Evolutionary conservation across 208 protist species (phyloP), one percentile per base, ranked within the genome.

Genomic region (Acanthamoeba castellanii): DNA sequence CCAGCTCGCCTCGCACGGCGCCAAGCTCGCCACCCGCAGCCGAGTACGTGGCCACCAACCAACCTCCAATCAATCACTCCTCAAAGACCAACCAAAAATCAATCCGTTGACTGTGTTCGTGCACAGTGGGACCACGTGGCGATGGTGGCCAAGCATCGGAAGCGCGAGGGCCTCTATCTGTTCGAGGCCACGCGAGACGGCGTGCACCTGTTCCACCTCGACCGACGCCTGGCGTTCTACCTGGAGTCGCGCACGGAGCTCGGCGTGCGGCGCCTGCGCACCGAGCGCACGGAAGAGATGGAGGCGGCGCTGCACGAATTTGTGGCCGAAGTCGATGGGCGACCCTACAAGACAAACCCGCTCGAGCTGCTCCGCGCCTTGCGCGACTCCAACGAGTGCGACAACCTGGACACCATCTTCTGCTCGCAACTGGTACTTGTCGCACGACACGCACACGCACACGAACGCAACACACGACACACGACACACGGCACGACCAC

Each of bases 261-360:
- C 13, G 90, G 68, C 50, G 68, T 94, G 61, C 59, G 90, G 1
- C 42, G 90, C 50, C 68, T 94, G 25, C 68, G 45, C 42, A 45
- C 34, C 8, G 32, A 82, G 18, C 61, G 90, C 14, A 94, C 61
- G 8, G 2, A 7, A 2, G 68, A 94, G 45, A 94, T 94, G 90
- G 32, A 68, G 66, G 45, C 6, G n/a, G 90, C 90, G 7, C 90
- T 94, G 27, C 55, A 76, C 90, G 70, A 76, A 9, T 94, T 94
- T 18, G 50, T 94, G 37, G 59, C 42, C 32, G 68, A 94, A 45
- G 90, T 94, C 66, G 55, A 94, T 0, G 90, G 90, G 11, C 90
- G 90, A 11, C 90, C 90, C 47, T 94, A 94, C 90, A 94, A 94
- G 47, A 76, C 68, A 13, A 94, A 94, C 50, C 90, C 90, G 27